Evolutionary conservation across 768 basidiomycete species (phyloP), one percentile per base, ranked within the genome.

Genomic region (Xerocomus spinulosus): DNA sequence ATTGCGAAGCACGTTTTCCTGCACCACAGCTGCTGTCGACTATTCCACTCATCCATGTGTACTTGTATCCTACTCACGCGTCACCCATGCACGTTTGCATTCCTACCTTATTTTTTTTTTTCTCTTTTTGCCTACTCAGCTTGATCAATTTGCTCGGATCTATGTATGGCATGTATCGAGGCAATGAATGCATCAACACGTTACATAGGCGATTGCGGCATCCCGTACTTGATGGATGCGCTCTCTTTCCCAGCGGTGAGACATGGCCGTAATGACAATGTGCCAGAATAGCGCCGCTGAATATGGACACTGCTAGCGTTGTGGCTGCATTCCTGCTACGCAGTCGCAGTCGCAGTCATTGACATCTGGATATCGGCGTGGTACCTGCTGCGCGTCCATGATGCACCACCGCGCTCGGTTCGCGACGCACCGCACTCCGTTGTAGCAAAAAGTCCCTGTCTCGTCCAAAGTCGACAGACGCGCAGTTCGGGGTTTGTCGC

Each of bases 21-120:
- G n/a, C n/a, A n/a, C n/a, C n/a, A n/a, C n/a, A n/a, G n/a, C n/a
- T n/a, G n/a, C n/a, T n/a, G 26, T 10, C 30, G 48, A 51, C 40
- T 48, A 34, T 45, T 39, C 38, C 37, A 36, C 45, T 48, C 61
- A 56, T 49, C 25, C 60, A 62, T 48, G 32, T 61, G 60, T 61
- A 61, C 32, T 49, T 35, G 49, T 63, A 60, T 20, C 48, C 46
- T 35, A 60, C 29, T 37, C 48, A 49, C 18, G 38, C 35, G 42
- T 28, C 43, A 50, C 37, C 26, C 42, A 52, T 47, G 43, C 59
- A 49, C 44, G 38, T 43, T 45, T 24, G 37, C 30, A 18, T 28
- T 38, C 20, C 21, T 10, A 13, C 9, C 6, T 26, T 24, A 20
- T 35, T 8, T 13, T 40, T 13, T 10, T 34, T 13, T 21, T 17